phyloP scores from a whole-genome alignment of 202 grass and related monocot genomes.

The Brachypodium distachyon region DNA sequence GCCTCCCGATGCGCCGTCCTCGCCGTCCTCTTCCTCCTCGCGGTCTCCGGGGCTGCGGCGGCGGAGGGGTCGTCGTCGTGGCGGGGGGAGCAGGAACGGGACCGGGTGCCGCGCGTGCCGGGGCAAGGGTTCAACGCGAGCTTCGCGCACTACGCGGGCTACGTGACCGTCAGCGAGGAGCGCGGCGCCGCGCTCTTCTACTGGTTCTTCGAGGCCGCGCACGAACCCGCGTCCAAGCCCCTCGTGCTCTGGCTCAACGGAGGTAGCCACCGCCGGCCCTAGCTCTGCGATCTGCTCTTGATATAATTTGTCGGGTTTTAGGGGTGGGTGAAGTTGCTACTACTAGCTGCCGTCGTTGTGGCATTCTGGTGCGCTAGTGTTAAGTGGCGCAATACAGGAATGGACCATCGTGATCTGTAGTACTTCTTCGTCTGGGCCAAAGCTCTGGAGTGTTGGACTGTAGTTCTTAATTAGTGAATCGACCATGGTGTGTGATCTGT shows the following conservation, averaged over 20 bases:
- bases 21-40: background rate
- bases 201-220: conserved; percentile 89
- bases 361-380: no score
- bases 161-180: conserved; percentile 68
- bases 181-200: conserved; percentile 85
- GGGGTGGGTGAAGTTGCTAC: background rate
- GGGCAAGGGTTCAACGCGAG: conserved; percentile 71
- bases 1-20: background rate
- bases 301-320: background rate
- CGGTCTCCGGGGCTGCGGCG: background rate
- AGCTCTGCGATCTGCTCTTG: background rate
- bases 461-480: background rate
- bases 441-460: background rate
- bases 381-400: no score
- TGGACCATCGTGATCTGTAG: background rate
- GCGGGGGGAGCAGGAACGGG: conserved; percentile 47
- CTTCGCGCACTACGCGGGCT: conserved; percentile 88
- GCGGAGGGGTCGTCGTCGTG: background rate
- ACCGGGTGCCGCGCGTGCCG: conserved; percentile 50
- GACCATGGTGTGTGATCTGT: background rate
- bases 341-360: background rate
- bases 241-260: conserved; percentile 95
- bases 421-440: background rate
- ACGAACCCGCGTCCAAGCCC: conserved; percentile 67
- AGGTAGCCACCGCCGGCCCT: background rate